phyloP scores from a whole-genome alignment of 106 monocot species.

The Chionographis japonica region DNA sequence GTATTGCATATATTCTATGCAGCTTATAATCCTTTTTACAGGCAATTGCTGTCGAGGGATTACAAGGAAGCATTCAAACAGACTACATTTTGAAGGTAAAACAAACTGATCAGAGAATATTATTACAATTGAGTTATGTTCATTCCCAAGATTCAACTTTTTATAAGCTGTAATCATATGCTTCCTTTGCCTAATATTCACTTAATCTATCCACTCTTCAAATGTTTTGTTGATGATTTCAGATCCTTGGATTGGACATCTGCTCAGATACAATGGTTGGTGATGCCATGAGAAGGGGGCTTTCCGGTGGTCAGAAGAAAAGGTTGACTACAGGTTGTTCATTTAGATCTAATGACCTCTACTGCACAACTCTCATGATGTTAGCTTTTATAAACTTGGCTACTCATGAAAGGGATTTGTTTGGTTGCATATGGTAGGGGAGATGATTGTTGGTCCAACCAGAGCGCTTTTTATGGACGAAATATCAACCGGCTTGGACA shows the following conservation, averaged over 20 bases:
- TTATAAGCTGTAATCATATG: too few relatives aligned
- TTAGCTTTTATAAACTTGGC: too few relatives aligned
- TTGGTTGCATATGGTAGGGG: conserved; percentile 1
- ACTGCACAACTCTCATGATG: too few relatives aligned
- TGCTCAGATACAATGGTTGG: conserved; percentile 15
- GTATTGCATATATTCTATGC: too few relatives aligned
- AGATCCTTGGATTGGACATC: conserved; percentile 11
- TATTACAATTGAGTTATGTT: too few relatives aligned
- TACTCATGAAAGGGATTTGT: too few relatives aligned
- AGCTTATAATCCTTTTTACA: neutral
- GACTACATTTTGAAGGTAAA: conserved; percentile 24
- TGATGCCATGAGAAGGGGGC: conserved; percentile 18
- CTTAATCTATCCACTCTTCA: neutral
- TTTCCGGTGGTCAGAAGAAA: conserved; percentile 19
- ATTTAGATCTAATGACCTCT: neutral
- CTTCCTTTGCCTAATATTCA: too few relatives aligned
- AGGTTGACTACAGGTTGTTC: conserved; percentile 17
- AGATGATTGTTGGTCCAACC: conserved; percentile 18
- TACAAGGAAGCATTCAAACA: conserved; percentile 13
- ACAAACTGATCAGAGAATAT: neutral
- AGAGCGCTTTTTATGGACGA: conserved; percentile 19
- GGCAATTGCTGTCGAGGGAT: conserved; percentile 13
- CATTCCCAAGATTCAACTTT: too few relatives aligned
- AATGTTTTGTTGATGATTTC: neutral
- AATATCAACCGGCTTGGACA: conserved; percentile 20